Percentiles rank a stretch among this genome's conserved stretches.
Evolutionary conservation across 495 filamentous ascomycete species (phyloP).

Genomic region (Poronia punctata): DNA sequence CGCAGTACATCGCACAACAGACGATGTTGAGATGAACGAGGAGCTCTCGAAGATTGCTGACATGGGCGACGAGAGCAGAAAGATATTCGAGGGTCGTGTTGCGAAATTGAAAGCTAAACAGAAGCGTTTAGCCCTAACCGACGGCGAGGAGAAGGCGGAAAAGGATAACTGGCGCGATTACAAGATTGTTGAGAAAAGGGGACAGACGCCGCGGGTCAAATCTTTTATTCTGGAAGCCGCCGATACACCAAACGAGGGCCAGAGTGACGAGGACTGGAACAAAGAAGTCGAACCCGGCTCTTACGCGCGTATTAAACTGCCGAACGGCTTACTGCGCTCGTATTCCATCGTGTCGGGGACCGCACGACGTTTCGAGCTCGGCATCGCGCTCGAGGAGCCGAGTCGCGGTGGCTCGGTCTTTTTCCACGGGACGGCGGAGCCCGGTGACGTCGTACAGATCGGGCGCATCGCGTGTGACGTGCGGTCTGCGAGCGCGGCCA

Average conservation of each 20-base stretch:
- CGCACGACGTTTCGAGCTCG: conserved; percentile 35
- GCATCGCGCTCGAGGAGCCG: conserved; percentile 36
- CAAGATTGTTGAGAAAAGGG: conserved; percentile 34
- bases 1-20: conserved; percentile 42
- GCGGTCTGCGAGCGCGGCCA: conserved; percentile 24
- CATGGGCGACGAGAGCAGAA: conserved; percentile 41
- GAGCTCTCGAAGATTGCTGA: conserved; percentile 37
- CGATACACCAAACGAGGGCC: too few relatives aligned
- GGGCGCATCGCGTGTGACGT: conserved; percentile 36
- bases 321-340: conserved; percentile 35
- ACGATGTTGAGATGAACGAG: conserved; percentile 36
- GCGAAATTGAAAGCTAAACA: conserved; percentile 26
- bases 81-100: conserved; percentile 33
- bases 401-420: conserved; percentile 44
- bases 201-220: conserved; percentile 32
- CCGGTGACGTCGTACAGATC: conserved; percentile 42
- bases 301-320: conserved; percentile 40
- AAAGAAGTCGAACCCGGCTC: conserved; percentile 23
- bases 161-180: conserved; percentile 38
- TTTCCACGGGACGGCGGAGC: conserved; percentile 28
- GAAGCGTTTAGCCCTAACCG: conserved; percentile 23
- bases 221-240: conserved; percentile 36
- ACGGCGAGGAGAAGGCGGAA: conserved; percentile 15
- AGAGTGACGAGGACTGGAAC: conserved; percentile 10
- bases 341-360: conserved; percentile 44